phyloP scores from a whole-genome alignment of 371 early-diverging fungal genomes.

The Catenaria anguillulae region DNA sequence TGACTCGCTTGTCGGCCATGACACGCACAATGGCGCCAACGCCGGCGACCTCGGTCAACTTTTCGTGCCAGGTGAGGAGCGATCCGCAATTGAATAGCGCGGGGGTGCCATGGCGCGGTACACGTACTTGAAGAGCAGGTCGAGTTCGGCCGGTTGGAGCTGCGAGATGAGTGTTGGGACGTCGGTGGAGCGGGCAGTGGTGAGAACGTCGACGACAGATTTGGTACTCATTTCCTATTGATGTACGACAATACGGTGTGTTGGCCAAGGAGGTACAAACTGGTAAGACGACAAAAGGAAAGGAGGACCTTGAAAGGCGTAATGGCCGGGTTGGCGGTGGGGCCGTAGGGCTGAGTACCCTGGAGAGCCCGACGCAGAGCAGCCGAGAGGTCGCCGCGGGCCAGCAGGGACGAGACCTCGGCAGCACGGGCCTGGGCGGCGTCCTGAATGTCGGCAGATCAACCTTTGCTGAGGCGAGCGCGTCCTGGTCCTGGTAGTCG shows the following conservation, averaged over 20 bases:
- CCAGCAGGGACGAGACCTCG: too few species aligned
- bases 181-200: constrained; percentile 49
- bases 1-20: constrained; percentile 66
- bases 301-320: too few species aligned
- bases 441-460: constrained; percentile 18
- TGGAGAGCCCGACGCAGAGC: not conserved
- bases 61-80: constrained; percentile 82
- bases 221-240: constrained; percentile 51
- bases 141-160: constrained; percentile 46
- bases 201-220: constrained; percentile 63
- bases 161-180: constrained; percentile 41
- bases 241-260: not conserved
- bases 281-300: too few species aligned
- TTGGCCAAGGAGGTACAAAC: too few species aligned
- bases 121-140: constrained; percentile 75
- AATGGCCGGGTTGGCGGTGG: too few species aligned
- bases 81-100: constrained; percentile 65
- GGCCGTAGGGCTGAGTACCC: not conserved
- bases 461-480: constrained; percentile 22
- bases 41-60: constrained; percentile 68
- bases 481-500: constrained; percentile 27
- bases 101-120: constrained; percentile 76
- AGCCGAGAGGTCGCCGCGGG: not conserved
- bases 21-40: constrained; percentile 75
- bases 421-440: constrained; percentile 18